Evolutionary conservation across 179 eudicot species (phyloP), one percentile per base, ranked within the genome.

Genomic region (Patellifolia procumbens): DNA sequence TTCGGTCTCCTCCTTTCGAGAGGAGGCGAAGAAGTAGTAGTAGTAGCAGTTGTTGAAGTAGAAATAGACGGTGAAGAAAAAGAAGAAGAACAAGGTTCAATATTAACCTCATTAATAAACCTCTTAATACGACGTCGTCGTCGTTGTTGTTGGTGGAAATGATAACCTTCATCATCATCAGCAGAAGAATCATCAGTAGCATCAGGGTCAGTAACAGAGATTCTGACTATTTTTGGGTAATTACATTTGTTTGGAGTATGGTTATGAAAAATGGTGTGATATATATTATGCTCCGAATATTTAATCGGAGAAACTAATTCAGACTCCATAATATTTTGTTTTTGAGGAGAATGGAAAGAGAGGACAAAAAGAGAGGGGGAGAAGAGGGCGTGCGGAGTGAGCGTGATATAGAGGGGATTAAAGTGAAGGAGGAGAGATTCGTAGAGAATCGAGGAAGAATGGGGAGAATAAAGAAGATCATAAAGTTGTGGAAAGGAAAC

Each of bases 131-230:
- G 83, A 26, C 83, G 88, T 0, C 89, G 87, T 19, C 37, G 73
- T 0, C 82, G 80, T 2, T 68, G n/a, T n/a, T n/a, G n/a, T n/a
- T n/a, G n/a, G n/a, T n/a, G 48, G 62, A 26, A 28, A 12, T 59
- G 19, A 0, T 5, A 5, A 42, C 37, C 13, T 12, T 32, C 34
- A 0, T 64, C 70, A 1, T 86, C 90, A 48, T 89, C 97, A 43
- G 89, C 75, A 15, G 98, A 93, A 1, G 95, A 91, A 67, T 93
- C n/a, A n/a, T n/a, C 97, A 5, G 97, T 93, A 1, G 97, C 98
- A 42, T 93, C 84, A 13, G 85, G 74, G 51, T 93, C 98, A 13
- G 95, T 90, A 39, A 91, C 87, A 9, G 89, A 83, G 49, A 93
- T 84, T 61, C 97, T 83, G 1, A 93, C 87, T 0, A 87, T 61